Evolutionary conservation across 225 moss, liverwort and hornwort genomes (phyloP).

Genomic region (Straminergon stramineum): DNA sequence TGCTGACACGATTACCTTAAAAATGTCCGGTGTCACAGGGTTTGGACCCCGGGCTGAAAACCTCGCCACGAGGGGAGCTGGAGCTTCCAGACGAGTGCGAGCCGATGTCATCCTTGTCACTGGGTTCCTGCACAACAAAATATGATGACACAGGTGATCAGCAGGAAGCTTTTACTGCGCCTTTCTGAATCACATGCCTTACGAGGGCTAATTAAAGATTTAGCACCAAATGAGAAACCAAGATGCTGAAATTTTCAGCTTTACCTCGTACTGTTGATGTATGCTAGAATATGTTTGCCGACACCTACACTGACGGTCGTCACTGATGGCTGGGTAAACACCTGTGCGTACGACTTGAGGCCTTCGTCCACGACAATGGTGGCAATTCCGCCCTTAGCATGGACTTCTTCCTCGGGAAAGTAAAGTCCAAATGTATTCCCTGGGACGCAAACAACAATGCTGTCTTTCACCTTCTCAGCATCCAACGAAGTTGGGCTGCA

Average conservation of each 20-base stretch:
- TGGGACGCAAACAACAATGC: slow-evolving; percentile 27
- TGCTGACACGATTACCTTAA: slow-evolving; percentile 21
- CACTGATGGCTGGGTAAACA: slow-evolving; percentile 23
- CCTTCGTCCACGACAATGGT: slow-evolving; percentile 25
- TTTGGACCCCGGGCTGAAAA: slow-evolving; percentile 63
- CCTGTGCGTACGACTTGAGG: slow-evolving; percentile 26
- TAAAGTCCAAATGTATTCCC: slow-evolving; percentile 17
- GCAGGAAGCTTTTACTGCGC: not conserved
- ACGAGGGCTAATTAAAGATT: not conserved
- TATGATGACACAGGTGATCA: not conserved
- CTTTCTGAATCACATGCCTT: not conserved
- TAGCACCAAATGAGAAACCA: not conserved
- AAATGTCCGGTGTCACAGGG: slow-evolving; percentile 17
- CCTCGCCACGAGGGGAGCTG: slow-evolving; percentile 19
- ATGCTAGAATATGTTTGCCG: slow-evolving; percentile 19
- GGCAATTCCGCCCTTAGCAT: slow-evolving; percentile 22
- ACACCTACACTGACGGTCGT: slow-evolving; percentile 22
- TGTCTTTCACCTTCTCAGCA: slow-evolving; percentile 16
- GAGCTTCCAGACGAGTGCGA: slow-evolving; percentile 11
- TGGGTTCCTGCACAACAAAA: not conserved
- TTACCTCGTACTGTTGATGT: slow-evolving; percentile 31
- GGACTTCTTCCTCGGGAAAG: slow-evolving; percentile 29
- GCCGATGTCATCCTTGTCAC: slow-evolving; percentile 13
- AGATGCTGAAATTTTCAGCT: not conserved
- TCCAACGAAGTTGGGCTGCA: slow-evolving; percentile 17